phyloP scores from a whole-genome alignment of 2,329 filamentous ascomycete genomes.

The Raffaelea arxii region DNA sequence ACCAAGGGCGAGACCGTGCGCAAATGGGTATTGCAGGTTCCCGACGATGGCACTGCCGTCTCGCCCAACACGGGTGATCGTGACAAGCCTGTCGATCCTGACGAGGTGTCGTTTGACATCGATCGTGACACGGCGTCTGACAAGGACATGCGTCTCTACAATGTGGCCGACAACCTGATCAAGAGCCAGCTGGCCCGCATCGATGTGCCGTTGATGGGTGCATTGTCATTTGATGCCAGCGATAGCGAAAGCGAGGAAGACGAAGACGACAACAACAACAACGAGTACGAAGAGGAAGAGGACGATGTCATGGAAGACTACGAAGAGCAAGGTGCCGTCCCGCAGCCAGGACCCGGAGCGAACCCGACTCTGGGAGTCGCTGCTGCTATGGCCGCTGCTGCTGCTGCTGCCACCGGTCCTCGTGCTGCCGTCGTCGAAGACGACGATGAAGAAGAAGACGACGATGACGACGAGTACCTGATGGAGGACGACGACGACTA shows the following conservation, averaged over 20 bases:
- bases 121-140: slow-evolving; percentile 28
- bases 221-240: slow-evolving; percentile 34
- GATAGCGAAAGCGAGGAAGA: slow-evolving; percentile 28
- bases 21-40: slow-evolving; percentile 32
- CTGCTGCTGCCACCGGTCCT: neutral
- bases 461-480: slow-evolving; percentile 7
- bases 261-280: slow-evolving; percentile 24
- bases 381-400: neutral
- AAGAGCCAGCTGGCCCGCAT: slow-evolving; percentile 35
- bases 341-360: slow-evolving; percentile 15
- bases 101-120: slow-evolving; percentile 30
- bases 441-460: slow-evolving; percentile 14
- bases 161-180: slow-evolving; percentile 36
- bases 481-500: slow-evolving; percentile 4
- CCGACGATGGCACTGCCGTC: slow-evolving; percentile 18
- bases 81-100: slow-evolving; percentile 22
- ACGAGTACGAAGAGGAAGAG: slow-evolving; percentile 17
- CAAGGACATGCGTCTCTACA: slow-evolving; percentile 32
- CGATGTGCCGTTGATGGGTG: slow-evolving; percentile 35
- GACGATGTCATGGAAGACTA: slow-evolving; percentile 16
- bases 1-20: slow-evolving; percentile 31
- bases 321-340: slow-evolving; percentile 16
- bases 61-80: slow-evolving; percentile 19
- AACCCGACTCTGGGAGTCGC: neutral
- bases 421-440: slow-evolving; percentile 9